Base-by-base conservation (phyloP, 495 filamentous ascomycete species). In the Lepraria neglecta region DNA sequence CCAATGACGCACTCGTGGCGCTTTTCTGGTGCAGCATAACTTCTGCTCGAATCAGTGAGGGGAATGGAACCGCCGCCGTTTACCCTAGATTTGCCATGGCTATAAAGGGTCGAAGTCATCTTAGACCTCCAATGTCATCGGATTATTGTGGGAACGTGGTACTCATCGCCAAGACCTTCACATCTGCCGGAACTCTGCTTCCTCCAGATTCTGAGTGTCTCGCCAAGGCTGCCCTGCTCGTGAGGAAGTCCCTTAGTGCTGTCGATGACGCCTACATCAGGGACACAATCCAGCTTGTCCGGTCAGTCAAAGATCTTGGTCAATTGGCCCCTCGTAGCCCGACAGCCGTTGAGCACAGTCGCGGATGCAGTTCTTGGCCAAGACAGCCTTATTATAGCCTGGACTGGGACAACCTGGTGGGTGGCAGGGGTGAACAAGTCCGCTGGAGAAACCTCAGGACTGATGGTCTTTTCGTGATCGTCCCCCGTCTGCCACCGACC, bases 11-110 rank as follows among this genome's bases (percentile, higher is more conserved):
- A 14, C 63, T 65, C 14, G 48, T 46, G 38, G 63, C 63, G 27
- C 63, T 65, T 24, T 57, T 64, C 28, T 65, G 59, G 59, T 63
- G 60, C 61, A 44, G 63, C 59, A 63, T 65, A 10, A 65, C 63
- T 27, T 48, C 40, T 6, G 60, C 63, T 42, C 48, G 63, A 43
- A 6, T 48, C 7, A 47, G 27, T 10, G 50, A 63, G 21, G 46
- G 30, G 12, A 42, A 21, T 19, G 19, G 19, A 19, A 15, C 46
- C 24, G 45, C 38, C 17, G 21, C 58, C 6, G 12, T 59, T 15
- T 44, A 53, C 24, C 42, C 57, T n/a, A 11, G 35, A 14, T 64
- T 64, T 57, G 47, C 7, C 19, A 61, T 64, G 57, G 43, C 58
- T 7, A 30, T 64, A 9, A 53, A 61, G 14, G 56, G 62, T 44